Evolutionary conservation across 225 moss, liverwort and hornwort genomes (phyloP).

Genomic region (Sphagnum contortum): DNA sequence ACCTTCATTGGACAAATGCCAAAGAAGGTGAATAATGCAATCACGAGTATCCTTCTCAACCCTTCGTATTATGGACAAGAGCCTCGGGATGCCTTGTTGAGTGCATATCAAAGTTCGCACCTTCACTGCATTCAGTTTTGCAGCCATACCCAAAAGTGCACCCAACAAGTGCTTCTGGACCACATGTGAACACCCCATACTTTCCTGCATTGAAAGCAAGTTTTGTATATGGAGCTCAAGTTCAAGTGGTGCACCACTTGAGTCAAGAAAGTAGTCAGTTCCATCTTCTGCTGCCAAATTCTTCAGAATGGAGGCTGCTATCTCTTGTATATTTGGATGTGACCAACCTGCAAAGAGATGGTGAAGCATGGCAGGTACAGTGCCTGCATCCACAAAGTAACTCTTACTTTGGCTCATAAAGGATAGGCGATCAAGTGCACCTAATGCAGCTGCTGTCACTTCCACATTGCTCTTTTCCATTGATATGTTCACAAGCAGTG

Average conservation of each 20-base stretch:
- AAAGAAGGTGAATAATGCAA: constrained; percentile 19
- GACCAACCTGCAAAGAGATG: constrained; percentile 21
- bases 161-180: constrained; percentile 19
- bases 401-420: constrained; percentile 10
- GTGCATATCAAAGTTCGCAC: constrained; percentile 10
- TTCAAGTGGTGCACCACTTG: constrained; percentile 16
- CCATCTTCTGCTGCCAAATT: constrained; percentile 21
- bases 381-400: constrained; percentile 20
- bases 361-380: constrained; percentile 19
- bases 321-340: constrained; percentile 19
- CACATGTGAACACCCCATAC: constrained; percentile 8
- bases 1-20: constrained; percentile 15
- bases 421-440: constrained; percentile 20
- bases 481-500: constrained; percentile 16
- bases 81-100: constrained; percentile 19
- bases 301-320: constrained; percentile 18
- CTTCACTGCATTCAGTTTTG: constrained; percentile 10
- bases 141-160: constrained; percentile 22
- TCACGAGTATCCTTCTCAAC: constrained; percentile 13
- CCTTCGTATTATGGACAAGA: constrained; percentile 16
- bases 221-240: constrained; percentile 11
- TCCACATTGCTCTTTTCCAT: constrained; percentile 15
- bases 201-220: constrained; percentile 19
- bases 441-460: constrained; percentile 18
- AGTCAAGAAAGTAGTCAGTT: constrained; percentile 17